These are phyloP conservation scores for Lichtheimia hyalospora DNA, from an alignment of 371 early-diverging fungal species.

Conservation along the genomic window DNA sequence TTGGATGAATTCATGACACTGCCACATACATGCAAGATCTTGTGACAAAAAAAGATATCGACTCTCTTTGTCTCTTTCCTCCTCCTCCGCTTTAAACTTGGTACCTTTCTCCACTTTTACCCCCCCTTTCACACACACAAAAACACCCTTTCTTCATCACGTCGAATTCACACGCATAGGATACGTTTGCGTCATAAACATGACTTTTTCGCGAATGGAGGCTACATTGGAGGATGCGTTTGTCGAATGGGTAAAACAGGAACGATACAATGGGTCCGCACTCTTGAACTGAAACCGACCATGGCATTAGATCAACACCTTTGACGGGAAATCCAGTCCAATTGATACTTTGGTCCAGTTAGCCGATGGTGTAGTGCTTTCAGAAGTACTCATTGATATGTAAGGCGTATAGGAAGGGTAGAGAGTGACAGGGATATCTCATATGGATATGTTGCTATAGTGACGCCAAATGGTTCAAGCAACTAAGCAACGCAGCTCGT, in stretches of 20 bases:
- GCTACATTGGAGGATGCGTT: slow-evolving; percentile 52
- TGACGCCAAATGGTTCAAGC: slow-evolving; percentile 89
- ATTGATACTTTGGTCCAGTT: slow-evolving; percentile 72
- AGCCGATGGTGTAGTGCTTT: slow-evolving; percentile 76
- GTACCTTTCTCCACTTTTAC: not conserved
- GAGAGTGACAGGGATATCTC: not conserved
- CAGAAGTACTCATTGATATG: slow-evolving; percentile 83
- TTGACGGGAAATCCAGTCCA: slow-evolving; percentile 62
- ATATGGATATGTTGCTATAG: slow-evolving; percentile 32
- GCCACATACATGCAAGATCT: too few species aligned
- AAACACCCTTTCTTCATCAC: too few species aligned
- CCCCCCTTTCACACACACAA: too few species aligned
- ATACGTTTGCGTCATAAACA: slow-evolving; percentile 4
- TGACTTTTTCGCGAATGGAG: slow-evolving; percentile 51
- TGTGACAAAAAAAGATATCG: too few species aligned
- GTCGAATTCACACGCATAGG: too few species aligned
- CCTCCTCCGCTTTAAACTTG: not conserved
- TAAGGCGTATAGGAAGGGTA: slow-evolving; percentile 29
- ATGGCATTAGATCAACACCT: slow-evolving; percentile 69
- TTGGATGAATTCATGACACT: too few species aligned
- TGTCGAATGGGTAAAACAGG: slow-evolving; percentile 50
- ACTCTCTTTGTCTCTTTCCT: not conserved
- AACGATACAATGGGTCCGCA: not conserved
- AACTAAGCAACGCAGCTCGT: slow-evolving; percentile 34
- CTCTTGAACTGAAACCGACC: too few species aligned